Base-by-base conservation (phyloP, 2,329 filamentous ascomycete genomes). In the Geosmithia flava region DNA sequence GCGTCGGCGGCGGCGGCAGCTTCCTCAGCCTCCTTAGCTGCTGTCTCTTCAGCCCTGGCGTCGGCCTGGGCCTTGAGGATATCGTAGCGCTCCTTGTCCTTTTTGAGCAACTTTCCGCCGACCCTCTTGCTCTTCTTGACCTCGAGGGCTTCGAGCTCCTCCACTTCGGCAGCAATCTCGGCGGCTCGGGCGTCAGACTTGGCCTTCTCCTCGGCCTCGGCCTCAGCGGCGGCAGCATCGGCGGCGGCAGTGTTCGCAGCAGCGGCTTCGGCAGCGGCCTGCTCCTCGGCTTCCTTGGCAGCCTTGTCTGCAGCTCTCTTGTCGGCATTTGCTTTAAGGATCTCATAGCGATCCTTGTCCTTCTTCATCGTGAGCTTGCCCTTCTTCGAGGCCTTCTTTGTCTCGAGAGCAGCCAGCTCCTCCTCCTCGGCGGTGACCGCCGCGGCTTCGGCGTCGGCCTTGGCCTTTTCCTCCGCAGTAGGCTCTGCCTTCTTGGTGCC, bases 401-500 rank as follows among this genome's bases (percentile, higher is more conserved):
- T 60, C 29, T 58, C 54, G 3, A 64, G 50, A 3, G 51, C 51
- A 37, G 51, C 53, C 23, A 56, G 49, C 44, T 56, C 55, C 20
- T 53, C 54, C 20, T 55, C 55, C 43, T 54, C 52, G 20, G 48
- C 48, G 8, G 47, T 54, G 20, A 53, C 51, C 17, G 50, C 52
- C 42, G 56, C 55, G 30, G 53, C 55, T 52, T 59, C 56, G 48
- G 63, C 51, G 48, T 61, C 52, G 47, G 60, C 58, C 54, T 64
- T 51, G 47, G 57, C 58, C 52, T 60, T 56, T 46, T 62, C 64
- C 50, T 66, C 62, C 49, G 56, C 61, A 37, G 58, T 19, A 19
- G 20, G 40, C 40, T 42, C 20, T 11, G 67, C 63, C 55, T 76
- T 78, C 56, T 70, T 74, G 50, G 58, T 48, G 7, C 47, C 42